Base-by-base conservation (phyloP, 1,139 yeast species). In the Insectozyma bohioensis region DNA sequence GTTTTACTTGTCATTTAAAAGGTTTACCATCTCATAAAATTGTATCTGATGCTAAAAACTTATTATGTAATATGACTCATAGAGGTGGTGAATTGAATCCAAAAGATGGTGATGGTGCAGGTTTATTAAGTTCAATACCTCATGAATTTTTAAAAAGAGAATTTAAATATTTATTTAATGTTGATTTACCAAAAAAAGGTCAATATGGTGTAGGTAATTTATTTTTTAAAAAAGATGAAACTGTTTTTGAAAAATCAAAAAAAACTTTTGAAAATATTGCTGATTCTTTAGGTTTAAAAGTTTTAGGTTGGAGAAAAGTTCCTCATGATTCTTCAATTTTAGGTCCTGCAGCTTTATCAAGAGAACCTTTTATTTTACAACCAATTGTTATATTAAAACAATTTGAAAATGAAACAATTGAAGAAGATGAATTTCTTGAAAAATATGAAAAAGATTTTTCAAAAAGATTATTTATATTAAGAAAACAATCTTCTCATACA, bases 41-140 rank as follows among this genome's bases (percentile, higher is more conserved):
- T 47, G 92, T 92, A 40, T 81, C 95, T 28, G 97, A 92, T 64
- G 96, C 96, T 27, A 72, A 80, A 48, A 79, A 77, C 54, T 71
- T 92, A 54, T 78, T 92, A 40, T 90, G 97, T 69, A 92, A 92
- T 63, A 92, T 92, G 97, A 85, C 97, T 43, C 98, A 92, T 61
- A 79, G 98, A 67, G 98, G 98, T 56, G 98, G 98, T 30, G 97
- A 90, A 43, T 80, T 95, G 29, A 95, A 88, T 56, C 95, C 97
- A 18, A 79, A 90, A 52, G 97, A 92, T 56, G 98, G 98, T 63
- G 98, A 92, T 58, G 98, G 98, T 63, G 98, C 98, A 26, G 98
- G 98, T 59, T 88, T 92, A 42, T 78, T 92, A 75, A 78, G 94
- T 33, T 84, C 95, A 26, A 80, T 92, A 44, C 97, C 97, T 26